A percentile compares a stretch with the other conserved stretches of the same genome.
These are phyloP conservation scores for Xerocomus potaroensis DNA, from an alignment of 768 basidiomycete species.

Conservation along the genomic window DNA sequence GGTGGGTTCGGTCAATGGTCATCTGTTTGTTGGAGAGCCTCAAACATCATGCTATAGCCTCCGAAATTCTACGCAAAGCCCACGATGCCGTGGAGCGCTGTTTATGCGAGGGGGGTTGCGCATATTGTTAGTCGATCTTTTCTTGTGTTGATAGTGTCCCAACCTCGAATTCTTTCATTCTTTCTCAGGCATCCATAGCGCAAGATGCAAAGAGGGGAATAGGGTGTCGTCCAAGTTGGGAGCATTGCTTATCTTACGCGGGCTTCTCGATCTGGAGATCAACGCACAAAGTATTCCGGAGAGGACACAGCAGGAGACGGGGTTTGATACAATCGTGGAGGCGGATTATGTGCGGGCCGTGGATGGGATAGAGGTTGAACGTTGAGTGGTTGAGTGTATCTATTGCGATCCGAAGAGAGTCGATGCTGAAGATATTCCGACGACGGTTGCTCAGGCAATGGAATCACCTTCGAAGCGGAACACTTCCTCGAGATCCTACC, in stretches of 20 bases:
- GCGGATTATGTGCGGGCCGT: conserved; percentile 44
- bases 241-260: conserved; percentile 62
- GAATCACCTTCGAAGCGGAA: conserved; percentile 58
- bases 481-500: conserved; percentile 56
- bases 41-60: conserved; percentile 35
- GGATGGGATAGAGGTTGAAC: conserved; percentile 47
- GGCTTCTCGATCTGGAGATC: conserved; percentile 48
- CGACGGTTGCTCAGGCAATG: conserved; percentile 13
- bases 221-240: conserved; percentile 71
- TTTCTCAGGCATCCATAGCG: conserved; percentile 58
- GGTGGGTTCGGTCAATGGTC: conserved; percentile 38
- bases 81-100: conserved; percentile 55
- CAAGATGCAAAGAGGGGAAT: conserved; percentile 66
- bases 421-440: too few species aligned
- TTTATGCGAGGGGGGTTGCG: conserved; percentile 65
- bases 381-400: background rate
- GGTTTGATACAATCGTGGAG: conserved; percentile 50
- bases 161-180: background rate
- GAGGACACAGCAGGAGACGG: conserved; percentile 25
- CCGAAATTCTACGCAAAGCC: conserved; percentile 56
- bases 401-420: background rate
- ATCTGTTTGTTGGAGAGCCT: background rate
- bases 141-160: background rate
- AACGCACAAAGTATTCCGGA: conserved; percentile 36
- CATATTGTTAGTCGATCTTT: conserved; percentile 47